A percentile compares a stretch with the other conserved stretches of the same genome.
phyloP scores from a whole-genome alignment of 2,329 filamentous ascomycete genomes.

The Alternaria sp. region DNA sequence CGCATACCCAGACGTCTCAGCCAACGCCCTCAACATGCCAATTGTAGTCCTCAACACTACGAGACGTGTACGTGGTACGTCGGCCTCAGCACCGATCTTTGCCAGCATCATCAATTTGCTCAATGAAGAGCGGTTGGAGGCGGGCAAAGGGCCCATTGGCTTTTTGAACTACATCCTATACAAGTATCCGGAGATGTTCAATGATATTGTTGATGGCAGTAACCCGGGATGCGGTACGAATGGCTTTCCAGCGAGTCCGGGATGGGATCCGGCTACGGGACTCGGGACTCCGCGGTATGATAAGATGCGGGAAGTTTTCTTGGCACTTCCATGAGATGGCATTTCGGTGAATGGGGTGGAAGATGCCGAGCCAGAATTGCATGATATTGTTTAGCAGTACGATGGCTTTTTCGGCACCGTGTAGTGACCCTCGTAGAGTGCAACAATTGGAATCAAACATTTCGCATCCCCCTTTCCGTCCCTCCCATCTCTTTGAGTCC shows the following conservation, averaged over 20 bases:
- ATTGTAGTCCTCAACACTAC: conserved; percentile 43
- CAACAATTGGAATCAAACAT: neutral
- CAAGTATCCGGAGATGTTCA: conserved; percentile 49
- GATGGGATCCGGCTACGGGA: conserved; percentile 41
- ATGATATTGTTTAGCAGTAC: neutral
- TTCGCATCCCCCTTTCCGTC: neutral
- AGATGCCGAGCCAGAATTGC: neutral
- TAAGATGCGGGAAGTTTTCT: conserved; percentile 25
- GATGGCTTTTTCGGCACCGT: neutral
- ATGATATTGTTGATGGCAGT: conserved; percentile 52
- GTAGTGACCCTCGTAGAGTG: too few species aligned
- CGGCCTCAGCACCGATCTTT: conserved; percentile 63
- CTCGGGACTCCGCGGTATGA: conserved; percentile 22
- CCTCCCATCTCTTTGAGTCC: neutral
- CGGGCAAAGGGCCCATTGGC: conserved; percentile 57
- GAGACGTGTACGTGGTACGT: conserved; percentile 54
- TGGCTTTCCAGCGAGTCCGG: conserved; percentile 31
- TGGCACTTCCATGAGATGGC: neutral
- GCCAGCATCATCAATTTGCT: conserved; percentile 64
- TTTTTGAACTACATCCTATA: conserved; percentile 69
- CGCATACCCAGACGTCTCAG: conserved; percentile 67
- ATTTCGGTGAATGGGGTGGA: neutral
- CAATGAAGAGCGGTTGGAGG: conserved; percentile 63
- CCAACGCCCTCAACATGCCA: too few species aligned
- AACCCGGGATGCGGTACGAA: conserved; percentile 43